Percentiles rank a stretch among this genome's conserved stretches.
phyloP scores from a whole-genome alignment of 208 protist genomes.

The Jaenimonas drosophilae region DNA sequence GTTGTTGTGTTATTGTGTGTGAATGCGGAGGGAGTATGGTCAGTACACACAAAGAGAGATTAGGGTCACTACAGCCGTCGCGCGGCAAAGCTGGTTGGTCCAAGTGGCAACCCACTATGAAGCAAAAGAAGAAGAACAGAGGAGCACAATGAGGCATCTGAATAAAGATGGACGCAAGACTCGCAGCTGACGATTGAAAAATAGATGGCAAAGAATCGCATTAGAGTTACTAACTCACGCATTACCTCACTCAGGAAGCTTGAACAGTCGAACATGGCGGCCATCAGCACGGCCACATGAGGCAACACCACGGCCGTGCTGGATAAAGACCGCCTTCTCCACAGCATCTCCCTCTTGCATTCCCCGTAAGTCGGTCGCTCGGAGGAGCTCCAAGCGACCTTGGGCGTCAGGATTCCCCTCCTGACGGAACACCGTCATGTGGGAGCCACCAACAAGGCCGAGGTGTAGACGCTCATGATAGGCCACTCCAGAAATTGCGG shows the following conservation, averaged over 20 bases:
- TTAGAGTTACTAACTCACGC: not conserved
- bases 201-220: not conserved
- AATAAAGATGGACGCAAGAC: too few relatives aligned
- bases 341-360: slow-evolving; percentile 42
- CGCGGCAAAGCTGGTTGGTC: too few relatives aligned
- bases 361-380: slow-evolving; percentile 25
- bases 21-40: too few relatives aligned
- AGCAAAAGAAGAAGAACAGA: too few relatives aligned
- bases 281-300: slow-evolving; percentile 47
- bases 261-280: slow-evolving; percentile 46
- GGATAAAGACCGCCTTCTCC: slow-evolving; percentile 33
- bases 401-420: slow-evolving; percentile 4
- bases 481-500: slow-evolving; percentile 32
- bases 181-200: not conserved
- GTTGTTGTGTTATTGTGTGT: too few relatives aligned
- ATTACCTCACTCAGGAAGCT: slow-evolving; percentile 16
- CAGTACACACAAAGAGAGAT: too few relatives aligned
- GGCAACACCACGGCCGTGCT: slow-evolving; percentile 41
- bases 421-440: slow-evolving; percentile 46
- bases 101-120: too few relatives aligned
- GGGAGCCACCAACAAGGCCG: slow-evolving; percentile 23
- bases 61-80: too few relatives aligned
- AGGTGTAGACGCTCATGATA: slow-evolving; percentile 56
- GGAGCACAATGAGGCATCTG: too few relatives aligned
- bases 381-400: slow-evolving; percentile 26